Conservation (phyloP, 345 rosid genomes). For the Salix suchowensis region DNA sequence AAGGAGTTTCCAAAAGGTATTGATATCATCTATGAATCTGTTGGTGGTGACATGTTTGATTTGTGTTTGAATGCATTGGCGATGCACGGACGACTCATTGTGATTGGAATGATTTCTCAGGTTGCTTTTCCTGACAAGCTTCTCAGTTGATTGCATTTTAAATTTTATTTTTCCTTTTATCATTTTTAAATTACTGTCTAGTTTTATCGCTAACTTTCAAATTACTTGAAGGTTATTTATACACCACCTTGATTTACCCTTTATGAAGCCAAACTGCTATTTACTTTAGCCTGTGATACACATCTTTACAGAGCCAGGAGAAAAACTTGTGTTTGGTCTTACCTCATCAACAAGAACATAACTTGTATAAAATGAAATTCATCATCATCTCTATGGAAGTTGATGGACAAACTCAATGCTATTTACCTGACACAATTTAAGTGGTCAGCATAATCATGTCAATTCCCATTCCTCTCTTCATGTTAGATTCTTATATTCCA, state of each 20-base stretch:
- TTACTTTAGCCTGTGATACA: neutral
- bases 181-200: neutral
- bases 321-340: too few species aligned
- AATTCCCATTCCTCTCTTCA: neutral
- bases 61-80: conserved; percentile 84
- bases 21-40: conserved; percentile 86
- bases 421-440: neutral
- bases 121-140: conserved; percentile 28
- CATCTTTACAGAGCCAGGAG: too few species aligned
- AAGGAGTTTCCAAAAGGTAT: conserved; percentile 81
- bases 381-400: neutral
- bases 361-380: neutral
- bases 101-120: conserved; percentile 99
- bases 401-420: neutral
- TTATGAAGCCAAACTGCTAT: neutral
- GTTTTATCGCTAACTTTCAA: neutral
- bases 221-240: neutral
- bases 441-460: neutral
- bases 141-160: neutral
- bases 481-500: neutral
- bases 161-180: neutral
- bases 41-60: conserved; percentile 90
- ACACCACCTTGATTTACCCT: neutral
- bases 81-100: conserved; percentile 69
- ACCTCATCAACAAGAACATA: too few species aligned